Conservation (phyloP, 345 rosid species). For the Ceriops decandra region DNA sequence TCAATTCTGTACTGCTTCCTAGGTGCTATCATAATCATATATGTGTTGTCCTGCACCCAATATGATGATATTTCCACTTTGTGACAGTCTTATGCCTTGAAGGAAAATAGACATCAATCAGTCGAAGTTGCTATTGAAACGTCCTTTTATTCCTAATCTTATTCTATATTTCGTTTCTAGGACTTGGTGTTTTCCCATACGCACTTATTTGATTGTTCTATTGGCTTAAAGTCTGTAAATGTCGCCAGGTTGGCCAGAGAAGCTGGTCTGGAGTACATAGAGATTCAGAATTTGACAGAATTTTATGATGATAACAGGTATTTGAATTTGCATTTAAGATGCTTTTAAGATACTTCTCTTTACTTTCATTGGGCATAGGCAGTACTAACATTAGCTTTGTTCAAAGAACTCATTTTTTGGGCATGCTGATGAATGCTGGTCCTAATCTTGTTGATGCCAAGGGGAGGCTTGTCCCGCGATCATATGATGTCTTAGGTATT, state of each 20-base stretch:
- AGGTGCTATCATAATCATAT: neutral
- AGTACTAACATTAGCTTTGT: neutral
- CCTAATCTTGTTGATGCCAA: constrained; percentile 74
- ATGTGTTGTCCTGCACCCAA: neutral
- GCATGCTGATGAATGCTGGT: constrained; percentile 68
- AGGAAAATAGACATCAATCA: too few species aligned
- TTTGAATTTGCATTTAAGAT: neutral
- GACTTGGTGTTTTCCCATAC: neutral
- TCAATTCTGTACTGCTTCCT: neutral
- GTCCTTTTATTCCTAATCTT: neutral
- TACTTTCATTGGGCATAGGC: neutral
- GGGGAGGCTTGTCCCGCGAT: constrained; percentile 89
- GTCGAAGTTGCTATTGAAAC: too few species aligned
- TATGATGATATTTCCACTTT: neutral
- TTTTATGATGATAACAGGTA: constrained; percentile 93
- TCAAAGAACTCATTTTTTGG: constrained; percentile 61
- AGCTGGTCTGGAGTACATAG: constrained; percentile 93
- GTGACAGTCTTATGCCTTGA: too few species aligned
- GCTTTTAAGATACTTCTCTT: neutral
- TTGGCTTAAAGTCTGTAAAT: constrained; percentile 8
- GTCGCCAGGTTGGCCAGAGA: constrained; percentile 80
- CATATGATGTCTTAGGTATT: constrained; percentile 73
- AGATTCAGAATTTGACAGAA: constrained; percentile 88
- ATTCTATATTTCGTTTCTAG: neutral
- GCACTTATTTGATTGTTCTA: neutral